Evolutionary conservation across 805 yeast species (phyloP), one percentile per base, ranked within the genome.

Genomic region (Komagataella pseudopastoris): DNA sequence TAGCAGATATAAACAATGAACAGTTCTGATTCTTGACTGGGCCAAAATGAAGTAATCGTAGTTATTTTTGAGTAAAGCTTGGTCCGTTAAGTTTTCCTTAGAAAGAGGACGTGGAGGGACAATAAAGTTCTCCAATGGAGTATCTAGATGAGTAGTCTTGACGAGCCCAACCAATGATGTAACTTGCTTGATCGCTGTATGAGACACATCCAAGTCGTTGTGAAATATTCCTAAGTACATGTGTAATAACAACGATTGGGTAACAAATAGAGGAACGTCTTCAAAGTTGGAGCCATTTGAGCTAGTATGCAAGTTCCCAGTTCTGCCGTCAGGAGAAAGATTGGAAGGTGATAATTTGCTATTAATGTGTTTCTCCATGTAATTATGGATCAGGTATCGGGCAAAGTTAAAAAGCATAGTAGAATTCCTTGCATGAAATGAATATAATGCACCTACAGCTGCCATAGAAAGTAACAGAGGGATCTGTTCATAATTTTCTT

Each of bases 361-460:
- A 59, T 64, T 52, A 59, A 60, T 67, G 71, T 73, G 59, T 64
- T 70, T 61, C 57, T 82, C 88, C 70, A 85, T 74, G 56, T 74
- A 79, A 54, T 76, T 77, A 60, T 84, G 88, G 52, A 85, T 78
- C 56, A 83, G 78, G 51, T 70, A 77, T 60, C 85, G 77, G 16
- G 87, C 75, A 53, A 85, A 74, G 60, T 83, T 83, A 63, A 83
- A 84, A 53, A 85, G 65, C 7, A 85, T 70, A 58, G 83, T 72
- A 0, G 96, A 86, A 60, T 86, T 86, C 44, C 82, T 68, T 36
- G 88, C 85, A 59, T 85, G 89, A 66, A 85, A 88, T 0, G 88
- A 80, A 60, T 86, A 88, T 20, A 90, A 71, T 0, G 96, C 96
- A 46, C 98, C 98, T 53, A 90, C 78, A 14, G 96, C 83, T 1